phyloP scores from a whole-genome alignment of 2,329 filamentous ascomycete species.

The Pseudocercospora macadamiae region DNA sequence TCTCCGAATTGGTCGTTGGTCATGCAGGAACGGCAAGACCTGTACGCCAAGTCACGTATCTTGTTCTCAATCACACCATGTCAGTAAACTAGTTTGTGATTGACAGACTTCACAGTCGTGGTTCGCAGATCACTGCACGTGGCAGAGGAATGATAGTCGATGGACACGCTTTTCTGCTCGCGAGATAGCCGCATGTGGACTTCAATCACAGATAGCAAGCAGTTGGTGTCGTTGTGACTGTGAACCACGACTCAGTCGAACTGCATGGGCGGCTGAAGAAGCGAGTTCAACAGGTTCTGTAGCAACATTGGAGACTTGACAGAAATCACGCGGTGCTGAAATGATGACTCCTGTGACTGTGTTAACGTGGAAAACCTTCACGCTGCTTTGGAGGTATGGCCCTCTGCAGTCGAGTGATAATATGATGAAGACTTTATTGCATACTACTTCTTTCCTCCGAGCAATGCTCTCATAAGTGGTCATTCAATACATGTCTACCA shows the following conservation, averaged over 20 bases:
- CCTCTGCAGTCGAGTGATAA: background rate
- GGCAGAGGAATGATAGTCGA: background rate
- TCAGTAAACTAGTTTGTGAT: background rate
- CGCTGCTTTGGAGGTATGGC: background rate
- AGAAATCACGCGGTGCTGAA: no score
- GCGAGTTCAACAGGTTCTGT: no score
- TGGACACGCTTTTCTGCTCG: background rate
- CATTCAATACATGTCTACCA: background rate
- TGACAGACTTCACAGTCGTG: background rate
- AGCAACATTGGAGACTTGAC: no score
- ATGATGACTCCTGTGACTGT: no score
- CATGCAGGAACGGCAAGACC: conserved; percentile 14
- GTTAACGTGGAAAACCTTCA: no score
- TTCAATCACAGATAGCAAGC: background rate
- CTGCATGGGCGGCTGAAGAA: background rate
- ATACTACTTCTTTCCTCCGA: background rate
- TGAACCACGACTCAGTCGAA: background rate
- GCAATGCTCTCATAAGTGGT: background rate
- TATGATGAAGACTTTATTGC: background rate
- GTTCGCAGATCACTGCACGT: conserved; percentile 1
- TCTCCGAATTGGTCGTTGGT: background rate
- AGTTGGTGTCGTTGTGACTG: background rate
- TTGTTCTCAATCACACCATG: conserved; percentile 7
- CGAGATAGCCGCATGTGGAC: background rate
- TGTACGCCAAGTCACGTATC: conserved; percentile 11